Evolutionary conservation across 208 protist species (phyloP).

Genomic region (Trypanosoma boissoni): DNA sequence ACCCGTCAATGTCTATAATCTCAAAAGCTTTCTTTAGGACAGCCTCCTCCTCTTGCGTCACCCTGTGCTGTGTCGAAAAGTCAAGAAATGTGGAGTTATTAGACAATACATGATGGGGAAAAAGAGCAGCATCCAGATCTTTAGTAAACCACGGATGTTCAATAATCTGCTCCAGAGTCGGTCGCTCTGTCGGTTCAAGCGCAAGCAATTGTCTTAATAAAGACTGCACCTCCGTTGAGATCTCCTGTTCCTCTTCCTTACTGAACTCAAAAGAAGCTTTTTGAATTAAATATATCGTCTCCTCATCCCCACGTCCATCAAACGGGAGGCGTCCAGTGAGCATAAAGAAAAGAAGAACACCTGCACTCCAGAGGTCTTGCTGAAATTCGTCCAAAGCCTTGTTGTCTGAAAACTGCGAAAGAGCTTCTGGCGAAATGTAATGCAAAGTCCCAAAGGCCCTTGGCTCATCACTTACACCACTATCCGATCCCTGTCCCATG

Average conservation of each 20-base stretch:
- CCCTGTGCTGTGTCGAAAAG: slow-evolving; percentile 46
- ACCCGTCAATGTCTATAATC: slow-evolving; percentile 80
- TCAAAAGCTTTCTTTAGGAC: slow-evolving; percentile 67
- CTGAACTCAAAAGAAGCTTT: slow-evolving; percentile 46
- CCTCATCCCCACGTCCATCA: slow-evolving; percentile 91
- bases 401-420: not conserved
- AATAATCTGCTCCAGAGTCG: slow-evolving; percentile 85
- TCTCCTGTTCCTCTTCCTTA: slow-evolving; percentile 64
- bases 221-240: slow-evolving; percentile 57
- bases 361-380: slow-evolving; percentile 90
- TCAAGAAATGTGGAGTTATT: slow-evolving; percentile 47
- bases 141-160: slow-evolving; percentile 78
- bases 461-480: slow-evolving; percentile 26
- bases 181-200: slow-evolving; percentile 76
- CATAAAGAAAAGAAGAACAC: slow-evolving; percentile 94
- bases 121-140: slow-evolving; percentile 54
- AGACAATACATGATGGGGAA: slow-evolving; percentile 44
- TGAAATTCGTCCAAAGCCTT: slow-evolving; percentile 61
- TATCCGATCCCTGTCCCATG: slow-evolving; percentile 53
- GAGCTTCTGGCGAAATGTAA: slow-evolving; percentile 78
- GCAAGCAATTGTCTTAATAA: slow-evolving; percentile 78
- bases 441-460: slow-evolving; percentile 67
- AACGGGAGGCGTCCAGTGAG: slow-evolving; percentile 97
- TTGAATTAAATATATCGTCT: slow-evolving; percentile 90
- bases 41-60: slow-evolving; percentile 70